Conservation (phyloP, 177 flowering plant species). For the Telopea speciosissima region DNA sequence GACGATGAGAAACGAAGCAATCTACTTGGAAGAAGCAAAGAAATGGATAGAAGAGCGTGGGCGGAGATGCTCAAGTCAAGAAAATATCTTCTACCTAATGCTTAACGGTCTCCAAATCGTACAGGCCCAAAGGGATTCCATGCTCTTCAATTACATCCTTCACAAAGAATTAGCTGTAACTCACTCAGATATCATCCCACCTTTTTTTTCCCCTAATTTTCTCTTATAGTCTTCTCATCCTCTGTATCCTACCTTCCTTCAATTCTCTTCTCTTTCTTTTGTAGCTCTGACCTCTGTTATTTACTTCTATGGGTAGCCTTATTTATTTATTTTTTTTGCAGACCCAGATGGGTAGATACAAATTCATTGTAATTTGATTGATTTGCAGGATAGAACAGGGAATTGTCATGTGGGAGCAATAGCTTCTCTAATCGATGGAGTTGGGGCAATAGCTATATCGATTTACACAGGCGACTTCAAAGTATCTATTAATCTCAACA, state of each 20-base stretch:
- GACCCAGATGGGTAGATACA: no score
- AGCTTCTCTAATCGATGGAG: slow-evolving; percentile 32
- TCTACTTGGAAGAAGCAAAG: neutral
- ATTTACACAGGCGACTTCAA: slow-evolving; percentile 13
- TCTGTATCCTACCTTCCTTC: neutral
- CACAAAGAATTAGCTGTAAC: neutral
- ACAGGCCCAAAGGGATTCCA: slow-evolving; percentile 14
- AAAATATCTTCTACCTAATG: slow-evolving; percentile 4
- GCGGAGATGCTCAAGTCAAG: neutral
- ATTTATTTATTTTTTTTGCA: no score
- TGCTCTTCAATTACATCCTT: slow-evolving; percentile 21
- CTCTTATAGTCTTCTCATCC: no score
- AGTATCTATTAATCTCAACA: slow-evolving; percentile 19
- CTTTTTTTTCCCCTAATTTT: slow-evolving; percentile 4
- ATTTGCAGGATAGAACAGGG: slow-evolving; percentile 20
- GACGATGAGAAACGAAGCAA: no score
- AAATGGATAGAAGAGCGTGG: neutral
- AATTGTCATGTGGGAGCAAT: slow-evolving; percentile 49
- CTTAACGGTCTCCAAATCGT: slow-evolving; percentile 19
- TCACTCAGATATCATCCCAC: no score
- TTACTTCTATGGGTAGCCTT: no score
- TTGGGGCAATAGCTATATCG: slow-evolving; percentile 28
- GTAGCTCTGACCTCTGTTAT: no score
- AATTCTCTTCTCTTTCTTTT: no score
- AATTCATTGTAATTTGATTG: no score